Evolutionary conservation across 1,139 yeast genomes (phyloP).

Genomic region (Kurtzmaniella quercitrusa): DNA sequence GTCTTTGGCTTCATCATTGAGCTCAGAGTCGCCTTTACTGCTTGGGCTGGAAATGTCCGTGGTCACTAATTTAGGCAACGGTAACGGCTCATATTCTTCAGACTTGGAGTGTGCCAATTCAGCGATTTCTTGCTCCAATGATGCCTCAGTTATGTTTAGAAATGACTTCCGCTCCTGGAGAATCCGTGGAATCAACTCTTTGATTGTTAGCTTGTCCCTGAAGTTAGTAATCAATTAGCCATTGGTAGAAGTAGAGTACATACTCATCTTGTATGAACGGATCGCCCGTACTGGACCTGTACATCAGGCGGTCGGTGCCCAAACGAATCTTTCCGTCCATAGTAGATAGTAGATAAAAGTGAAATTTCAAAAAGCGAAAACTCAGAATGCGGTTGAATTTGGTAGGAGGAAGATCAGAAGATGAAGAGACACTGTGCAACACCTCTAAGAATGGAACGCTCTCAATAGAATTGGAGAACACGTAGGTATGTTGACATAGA

Average conservation of each 20-base stretch:
- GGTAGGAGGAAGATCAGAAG: too few relatives aligned
- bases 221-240: constrained; percentile 6
- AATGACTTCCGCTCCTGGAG: constrained; percentile 37
- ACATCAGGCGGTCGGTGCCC: constrained; percentile 21
- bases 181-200: constrained; percentile 40
- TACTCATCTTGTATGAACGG: constrained; percentile 40
- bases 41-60: neutral
- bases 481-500: too few relatives aligned
- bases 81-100: neutral
- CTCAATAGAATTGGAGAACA: too few relatives aligned
- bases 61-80: neutral
- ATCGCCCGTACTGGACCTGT: constrained; percentile 28
- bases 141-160: constrained; percentile 52
- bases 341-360: neutral
- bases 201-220: constrained; percentile 34
- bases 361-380: neutral
- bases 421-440: too few relatives aligned
- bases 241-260: constrained; percentile 11
- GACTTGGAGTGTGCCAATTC: constrained; percentile 3
- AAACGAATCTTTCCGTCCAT: constrained; percentile 8
- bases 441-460: too few relatives aligned
- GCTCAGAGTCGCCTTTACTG: constrained; percentile 1
- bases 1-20: constrained; percentile 3
- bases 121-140: constrained; percentile 43
- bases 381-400: neutral